These are phyloP conservation scores for Letharia lupina DNA, from an alignment of 495 filamentous ascomycete genomes.

Conservation along the genomic window DNA sequence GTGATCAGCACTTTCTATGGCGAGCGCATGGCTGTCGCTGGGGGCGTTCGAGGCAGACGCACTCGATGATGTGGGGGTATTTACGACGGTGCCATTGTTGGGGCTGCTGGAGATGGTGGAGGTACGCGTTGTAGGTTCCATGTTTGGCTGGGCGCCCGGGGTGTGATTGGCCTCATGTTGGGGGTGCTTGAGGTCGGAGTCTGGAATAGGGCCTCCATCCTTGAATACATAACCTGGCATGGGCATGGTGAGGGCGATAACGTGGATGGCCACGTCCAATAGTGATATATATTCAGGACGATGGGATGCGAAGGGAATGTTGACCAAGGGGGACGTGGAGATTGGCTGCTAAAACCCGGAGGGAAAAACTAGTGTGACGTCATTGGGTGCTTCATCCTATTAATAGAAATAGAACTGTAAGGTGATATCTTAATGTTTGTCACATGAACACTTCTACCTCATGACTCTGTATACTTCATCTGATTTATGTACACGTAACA, in stretches of 20 bases:
- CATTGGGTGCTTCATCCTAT: background rate
- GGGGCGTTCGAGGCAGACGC: constrained; percentile 23
- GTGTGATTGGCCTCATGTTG: constrained; percentile 13
- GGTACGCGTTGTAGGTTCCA: constrained; percentile 12
- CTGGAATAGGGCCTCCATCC: constrained; percentile 27
- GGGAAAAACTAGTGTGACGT: background rate
- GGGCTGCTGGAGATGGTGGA: constrained; percentile 14
- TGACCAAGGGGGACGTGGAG: background rate
- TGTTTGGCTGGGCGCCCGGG: constrained; percentile 8
- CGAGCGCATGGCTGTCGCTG: constrained; percentile 44
- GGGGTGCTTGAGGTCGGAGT: constrained; percentile 24
- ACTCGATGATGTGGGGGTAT: constrained; percentile 24
- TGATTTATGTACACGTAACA: background rate
- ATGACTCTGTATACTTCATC: background rate
- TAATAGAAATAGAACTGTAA: background rate
- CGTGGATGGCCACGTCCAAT: background rate
- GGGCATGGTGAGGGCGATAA: constrained; percentile 20
- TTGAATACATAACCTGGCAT: constrained; percentile 28
- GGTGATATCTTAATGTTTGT: too few species aligned
- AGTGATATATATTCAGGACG: background rate
- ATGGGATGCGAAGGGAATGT: background rate
- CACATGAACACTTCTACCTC: background rate
- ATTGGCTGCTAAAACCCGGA: background rate
- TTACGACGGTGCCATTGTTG: constrained; percentile 14
- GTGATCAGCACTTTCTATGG: constrained; percentile 32